phyloP scores from a whole-genome alignment of 2,329 filamentous ascomycete species.

The Taxawa tesnikishii region DNA sequence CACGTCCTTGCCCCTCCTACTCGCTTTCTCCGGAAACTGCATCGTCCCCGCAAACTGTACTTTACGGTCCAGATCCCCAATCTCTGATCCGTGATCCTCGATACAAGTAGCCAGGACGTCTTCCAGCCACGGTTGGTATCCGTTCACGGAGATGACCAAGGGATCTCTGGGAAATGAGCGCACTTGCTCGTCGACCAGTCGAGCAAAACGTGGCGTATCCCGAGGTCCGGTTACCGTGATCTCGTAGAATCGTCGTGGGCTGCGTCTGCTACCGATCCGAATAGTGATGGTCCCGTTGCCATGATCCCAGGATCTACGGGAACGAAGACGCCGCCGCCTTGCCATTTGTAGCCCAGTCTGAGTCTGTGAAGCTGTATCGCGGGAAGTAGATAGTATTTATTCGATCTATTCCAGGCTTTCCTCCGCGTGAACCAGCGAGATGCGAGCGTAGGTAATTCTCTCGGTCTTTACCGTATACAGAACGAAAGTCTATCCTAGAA shows the following conservation, averaged over 20 bases:
- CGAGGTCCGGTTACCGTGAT: conserved; percentile 14
- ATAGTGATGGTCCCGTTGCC: conserved; percentile 14
- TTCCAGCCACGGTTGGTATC: conserved; percentile 22
- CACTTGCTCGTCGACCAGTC: conserved; percentile 19
- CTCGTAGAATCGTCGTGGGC: conserved; percentile 15
- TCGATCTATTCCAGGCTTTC: too few relatives aligned
- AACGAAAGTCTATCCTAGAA: too few relatives aligned
- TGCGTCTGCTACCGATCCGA: conserved; percentile 18
- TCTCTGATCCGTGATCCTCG: conserved; percentile 18
- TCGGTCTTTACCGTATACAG: too few relatives aligned
- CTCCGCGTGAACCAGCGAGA: too few relatives aligned
- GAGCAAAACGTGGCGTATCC: conserved; percentile 18
- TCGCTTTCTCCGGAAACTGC: conserved; percentile 22
- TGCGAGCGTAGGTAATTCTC: too few relatives aligned
- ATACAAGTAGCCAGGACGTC: conserved; percentile 20
- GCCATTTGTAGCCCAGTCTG: too few relatives aligned
- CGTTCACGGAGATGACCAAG: conserved; percentile 21
- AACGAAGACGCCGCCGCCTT: too few relatives aligned
- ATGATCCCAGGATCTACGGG: conserved; percentile 13
- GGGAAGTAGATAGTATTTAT: too few relatives aligned
- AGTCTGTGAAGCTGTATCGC: too few relatives aligned
- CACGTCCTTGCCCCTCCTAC: conserved; percentile 15
- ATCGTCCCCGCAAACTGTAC: conserved; percentile 21
- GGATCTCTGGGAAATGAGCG: conserved; percentile 18
- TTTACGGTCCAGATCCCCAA: conserved; percentile 20